A percentile compares a stretch with the other conserved stretches of the same genome.
phyloP scores from a whole-genome alignment of 495 filamentous ascomycete genomes.

The Penicillium turbatum region DNA sequence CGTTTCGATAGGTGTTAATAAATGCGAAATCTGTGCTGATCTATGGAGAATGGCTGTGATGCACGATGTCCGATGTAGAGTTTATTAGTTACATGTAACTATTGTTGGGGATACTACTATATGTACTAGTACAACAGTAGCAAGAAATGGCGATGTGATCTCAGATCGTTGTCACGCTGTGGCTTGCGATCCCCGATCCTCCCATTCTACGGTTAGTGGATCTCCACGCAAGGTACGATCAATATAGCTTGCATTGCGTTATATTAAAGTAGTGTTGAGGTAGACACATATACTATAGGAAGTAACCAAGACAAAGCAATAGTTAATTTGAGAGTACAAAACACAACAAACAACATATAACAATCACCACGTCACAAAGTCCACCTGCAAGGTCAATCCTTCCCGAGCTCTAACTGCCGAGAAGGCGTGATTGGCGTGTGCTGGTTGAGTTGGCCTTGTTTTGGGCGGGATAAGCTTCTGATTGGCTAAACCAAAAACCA shows the following conservation, averaged over 20 bases:
- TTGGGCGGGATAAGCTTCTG: no score
- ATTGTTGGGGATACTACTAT: no score
- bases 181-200: not conserved
- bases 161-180: constrained; percentile 1
- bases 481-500: not conserved
- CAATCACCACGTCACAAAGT: no score
- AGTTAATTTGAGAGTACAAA: no score
- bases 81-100: no score
- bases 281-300: no score
- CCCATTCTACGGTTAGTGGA: constrained; percentile 1
- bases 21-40: not conserved
- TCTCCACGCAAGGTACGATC: constrained; percentile 5
- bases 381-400: no score
- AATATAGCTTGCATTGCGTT: not conserved
- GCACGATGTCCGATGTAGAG: no score
- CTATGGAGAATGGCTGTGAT: not conserved
- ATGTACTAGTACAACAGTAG: no score
- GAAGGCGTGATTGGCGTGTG: not conserved
- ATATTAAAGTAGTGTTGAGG: not conserved
- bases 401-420: not conserved
- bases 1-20: not conserved
- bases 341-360: no score
- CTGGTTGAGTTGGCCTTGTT: not conserved
- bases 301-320: no score
- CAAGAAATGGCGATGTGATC: not conserved